Percentiles rank a stretch among this genome's conserved stretches.
These are phyloP conservation scores for Claviceps pusilla DNA, from an alignment of 2,329 filamentous ascomycete species.

Conservation along the genomic window DNA sequence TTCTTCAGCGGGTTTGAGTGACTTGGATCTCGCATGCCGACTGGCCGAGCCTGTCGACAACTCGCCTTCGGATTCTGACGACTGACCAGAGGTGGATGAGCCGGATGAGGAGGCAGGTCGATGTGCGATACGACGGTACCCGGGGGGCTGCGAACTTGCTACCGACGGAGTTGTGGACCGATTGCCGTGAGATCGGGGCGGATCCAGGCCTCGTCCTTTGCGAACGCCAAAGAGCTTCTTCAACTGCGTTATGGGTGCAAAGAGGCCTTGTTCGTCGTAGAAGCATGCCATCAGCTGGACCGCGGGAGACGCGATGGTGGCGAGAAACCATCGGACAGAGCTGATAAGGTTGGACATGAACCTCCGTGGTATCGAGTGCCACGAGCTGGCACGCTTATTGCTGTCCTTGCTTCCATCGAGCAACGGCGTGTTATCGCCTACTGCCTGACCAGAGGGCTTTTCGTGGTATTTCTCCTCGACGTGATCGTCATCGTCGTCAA, in stretches of 20 bases:
- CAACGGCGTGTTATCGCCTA: constrained; percentile 54
- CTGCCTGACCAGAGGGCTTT: constrained; percentile 13
- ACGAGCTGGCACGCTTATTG: constrained; percentile 27
- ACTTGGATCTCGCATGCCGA: constrained; percentile 50
- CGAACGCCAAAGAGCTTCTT: constrained; percentile 44
- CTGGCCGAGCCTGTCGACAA: constrained; percentile 16
- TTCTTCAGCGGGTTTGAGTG: constrained; percentile 45
- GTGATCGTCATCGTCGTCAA: constrained; percentile 22
- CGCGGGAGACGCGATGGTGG: constrained; percentile 63
- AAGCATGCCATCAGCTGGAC: constrained; percentile 73
- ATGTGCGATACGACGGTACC: constrained; percentile 15
- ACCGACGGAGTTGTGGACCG: neutral
- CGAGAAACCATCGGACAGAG: constrained; percentile 63
- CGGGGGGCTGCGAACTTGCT: constrained; percentile 9
- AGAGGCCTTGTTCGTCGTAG: constrained; percentile 64
- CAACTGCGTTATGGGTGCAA: constrained; percentile 63
- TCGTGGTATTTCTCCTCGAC: constrained; percentile 25
- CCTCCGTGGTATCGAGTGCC: constrained; percentile 48
- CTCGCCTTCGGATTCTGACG: constrained; percentile 59
- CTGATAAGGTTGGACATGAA: constrained; percentile 59
- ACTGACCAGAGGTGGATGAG: constrained; percentile 47
- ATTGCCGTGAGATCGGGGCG: neutral
- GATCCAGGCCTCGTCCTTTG: constrained; percentile 21
- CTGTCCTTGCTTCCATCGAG: constrained; percentile 20
- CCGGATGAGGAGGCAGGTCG: constrained; percentile 15